Evolutionary conservation across 2,329 filamentous ascomycete genomes (phyloP), one percentile per base, ranked within the genome.

Genomic region (Colletotrichum karsti): DNA sequence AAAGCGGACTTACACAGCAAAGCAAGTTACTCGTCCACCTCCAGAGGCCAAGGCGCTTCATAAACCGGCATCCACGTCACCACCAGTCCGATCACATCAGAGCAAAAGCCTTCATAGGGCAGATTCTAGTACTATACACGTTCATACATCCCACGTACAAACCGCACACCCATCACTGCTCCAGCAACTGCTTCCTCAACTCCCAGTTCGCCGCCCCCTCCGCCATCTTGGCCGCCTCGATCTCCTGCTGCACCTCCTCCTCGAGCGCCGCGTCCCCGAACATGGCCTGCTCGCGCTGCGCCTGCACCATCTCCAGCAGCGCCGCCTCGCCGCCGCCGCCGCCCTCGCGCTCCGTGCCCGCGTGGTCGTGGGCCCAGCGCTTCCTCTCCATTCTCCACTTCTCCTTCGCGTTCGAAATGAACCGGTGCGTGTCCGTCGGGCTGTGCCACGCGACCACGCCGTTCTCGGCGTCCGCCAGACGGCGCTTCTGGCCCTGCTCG

Each of bases 401-500:
- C 42, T 69, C 70, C 7, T 73, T 74, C 72, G 80, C 73, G 54
- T 74, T 73, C 35, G 68, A 60, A 72, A 85, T 82, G 73, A 81
- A 83, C 6, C 73, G 73, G 30, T 69, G 69, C n/a, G 85, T 76
- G 39, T 87, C 83, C 2, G 75, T 65, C 1, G 83, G 80, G 22
- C 83, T 89, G 30, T 78, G 33, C 89, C 89, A 97, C 4, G 90
- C 85, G n/a, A 93, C 84, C 5, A 82, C 75, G 26, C 93, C 93
- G 18, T 81, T 74, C 56, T 82, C 75, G 2, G 94, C 93, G 48
- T 87, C 87, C 42, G 84, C 83, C 46, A 92, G 81, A 62, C 95
- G 88, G 68, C 88, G 86, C 73, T 84, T 80, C 76, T 94, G 91
- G 39, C 96, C 96, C 58, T 88, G 84, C 81, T 97, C 85, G 9